Evolutionary conservation across 2,329 filamentous ascomycete genomes (phyloP).

Genomic region (Cordyceps militaris): DNA sequence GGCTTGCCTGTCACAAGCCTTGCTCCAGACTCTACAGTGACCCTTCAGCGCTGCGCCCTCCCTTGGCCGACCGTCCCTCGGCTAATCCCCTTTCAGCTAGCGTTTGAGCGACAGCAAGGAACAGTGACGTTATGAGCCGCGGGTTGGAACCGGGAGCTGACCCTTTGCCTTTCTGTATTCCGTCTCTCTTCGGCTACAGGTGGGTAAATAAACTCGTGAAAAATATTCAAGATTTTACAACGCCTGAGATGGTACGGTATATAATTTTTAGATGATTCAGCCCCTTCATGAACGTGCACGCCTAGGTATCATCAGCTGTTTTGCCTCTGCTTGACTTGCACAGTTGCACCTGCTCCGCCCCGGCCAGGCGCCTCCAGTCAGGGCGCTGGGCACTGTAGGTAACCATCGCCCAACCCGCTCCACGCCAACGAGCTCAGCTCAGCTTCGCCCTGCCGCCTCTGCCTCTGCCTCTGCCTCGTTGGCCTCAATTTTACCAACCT

Average conservation of each 20-base stretch:
- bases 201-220: too few relatives aligned
- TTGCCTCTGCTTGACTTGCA: too few relatives aligned
- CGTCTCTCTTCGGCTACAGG: too few relatives aligned
- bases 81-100: background rate
- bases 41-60: background rate
- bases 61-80: background rate
- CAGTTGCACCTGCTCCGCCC: background rate
- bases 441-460: constrained; percentile 8
- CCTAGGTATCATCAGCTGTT: too few relatives aligned
- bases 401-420: background rate
- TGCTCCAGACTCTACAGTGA: background rate
- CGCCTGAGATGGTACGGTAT: too few relatives aligned
- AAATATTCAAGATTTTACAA: too few relatives aligned
- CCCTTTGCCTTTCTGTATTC: background rate
- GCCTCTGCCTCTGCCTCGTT: constrained; percentile 6
- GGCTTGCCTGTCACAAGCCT: background rate
- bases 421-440: background rate
- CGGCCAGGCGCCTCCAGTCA: background rate
- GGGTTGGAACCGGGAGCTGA: background rate
- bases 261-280: too few relatives aligned
- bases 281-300: too few relatives aligned
- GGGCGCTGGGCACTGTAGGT: too few relatives aligned
- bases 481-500: background rate
- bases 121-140: constrained; percentile 4
- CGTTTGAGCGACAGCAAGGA: background rate